Evolutionary conservation across 495 filamentous ascomycete species (phyloP).

Genomic region (Oidiodendron maius): DNA sequence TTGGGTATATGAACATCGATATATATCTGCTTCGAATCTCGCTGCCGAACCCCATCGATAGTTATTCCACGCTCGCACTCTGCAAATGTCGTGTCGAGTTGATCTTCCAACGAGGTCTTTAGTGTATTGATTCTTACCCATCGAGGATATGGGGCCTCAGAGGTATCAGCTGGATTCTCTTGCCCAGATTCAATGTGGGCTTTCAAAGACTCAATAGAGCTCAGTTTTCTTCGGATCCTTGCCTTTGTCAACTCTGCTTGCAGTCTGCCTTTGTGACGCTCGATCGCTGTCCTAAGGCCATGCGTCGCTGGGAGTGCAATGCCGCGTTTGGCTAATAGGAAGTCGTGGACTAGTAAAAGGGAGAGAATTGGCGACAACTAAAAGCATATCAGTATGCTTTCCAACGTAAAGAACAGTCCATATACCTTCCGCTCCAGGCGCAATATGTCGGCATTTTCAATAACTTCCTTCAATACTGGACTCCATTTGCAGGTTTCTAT

Average conservation of each 20-base stretch:
- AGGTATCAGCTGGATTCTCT: constrained; percentile 10
- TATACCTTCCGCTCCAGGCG: constrained; percentile 75
- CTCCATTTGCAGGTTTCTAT: constrained; percentile 90
- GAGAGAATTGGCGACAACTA: constrained; percentile 79
- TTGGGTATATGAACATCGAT: constrained; percentile 77
- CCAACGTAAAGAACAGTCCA: background rate
- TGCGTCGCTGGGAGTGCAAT: constrained; percentile 73
- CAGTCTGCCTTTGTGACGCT: constrained; percentile 75
- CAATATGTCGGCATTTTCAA: constrained; percentile 68
- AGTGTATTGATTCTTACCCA: constrained; percentile 89
- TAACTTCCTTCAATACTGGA: constrained; percentile 72
- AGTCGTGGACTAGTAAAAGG: constrained; percentile 80
- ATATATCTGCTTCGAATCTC: constrained; percentile 33
- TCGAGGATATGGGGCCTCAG: constrained; percentile 50
- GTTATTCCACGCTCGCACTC: constrained; percentile 43
- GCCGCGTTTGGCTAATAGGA: constrained; percentile 71
- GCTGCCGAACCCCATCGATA: constrained; percentile 36
- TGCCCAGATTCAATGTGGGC: constrained; percentile 41
- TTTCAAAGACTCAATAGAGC: constrained; percentile 57
- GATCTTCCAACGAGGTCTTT: constrained; percentile 59
- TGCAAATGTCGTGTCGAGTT: constrained; percentile 63
- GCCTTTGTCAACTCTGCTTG: constrained; percentile 75
- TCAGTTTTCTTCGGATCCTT: constrained; percentile 62
- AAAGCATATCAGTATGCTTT: constrained; percentile 5
- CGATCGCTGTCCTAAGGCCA: constrained; percentile 65